phyloP scores from a whole-genome alignment of 495 filamentous ascomycete genomes.

The Neurospora hispaniola region DNA sequence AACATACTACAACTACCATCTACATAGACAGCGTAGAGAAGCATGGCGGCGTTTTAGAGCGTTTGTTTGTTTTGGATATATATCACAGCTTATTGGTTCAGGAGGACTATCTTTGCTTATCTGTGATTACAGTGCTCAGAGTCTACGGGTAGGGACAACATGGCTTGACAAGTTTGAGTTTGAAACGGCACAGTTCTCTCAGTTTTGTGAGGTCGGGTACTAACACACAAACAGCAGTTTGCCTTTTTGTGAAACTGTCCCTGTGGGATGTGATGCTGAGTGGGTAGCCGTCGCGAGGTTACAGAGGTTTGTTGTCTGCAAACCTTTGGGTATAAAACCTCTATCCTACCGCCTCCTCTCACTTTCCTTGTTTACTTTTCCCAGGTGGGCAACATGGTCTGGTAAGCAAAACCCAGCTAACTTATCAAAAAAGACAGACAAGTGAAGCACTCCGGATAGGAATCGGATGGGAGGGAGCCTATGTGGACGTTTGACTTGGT shows the following conservation, averaged over 20 bases:
- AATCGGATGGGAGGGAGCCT: background rate
- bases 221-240: background rate
- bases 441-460: background rate
- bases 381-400: background rate
- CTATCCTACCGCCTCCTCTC: background rate
- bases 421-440: background rate
- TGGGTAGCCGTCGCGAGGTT: background rate
- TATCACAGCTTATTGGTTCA: too few relatives aligned
- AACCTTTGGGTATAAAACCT: background rate
- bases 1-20: background rate
- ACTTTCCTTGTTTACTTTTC: background rate
- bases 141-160: too few relatives aligned
- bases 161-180: too few relatives aligned
- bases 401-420: background rate
- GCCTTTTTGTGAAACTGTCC: background rate
- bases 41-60: background rate
- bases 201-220: background rate
- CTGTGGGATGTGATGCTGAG: background rate
- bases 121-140: too few relatives aligned
- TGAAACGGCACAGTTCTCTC: background rate
- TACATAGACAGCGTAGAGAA: constrained; percentile 1
- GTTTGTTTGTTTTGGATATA: background rate
- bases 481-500: background rate
- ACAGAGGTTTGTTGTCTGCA: background rate
- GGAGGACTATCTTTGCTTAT: too few relatives aligned